Evolutionary conservation across 164 flowering plant species (phyloP).

Genomic region (Santalum album): DNA sequence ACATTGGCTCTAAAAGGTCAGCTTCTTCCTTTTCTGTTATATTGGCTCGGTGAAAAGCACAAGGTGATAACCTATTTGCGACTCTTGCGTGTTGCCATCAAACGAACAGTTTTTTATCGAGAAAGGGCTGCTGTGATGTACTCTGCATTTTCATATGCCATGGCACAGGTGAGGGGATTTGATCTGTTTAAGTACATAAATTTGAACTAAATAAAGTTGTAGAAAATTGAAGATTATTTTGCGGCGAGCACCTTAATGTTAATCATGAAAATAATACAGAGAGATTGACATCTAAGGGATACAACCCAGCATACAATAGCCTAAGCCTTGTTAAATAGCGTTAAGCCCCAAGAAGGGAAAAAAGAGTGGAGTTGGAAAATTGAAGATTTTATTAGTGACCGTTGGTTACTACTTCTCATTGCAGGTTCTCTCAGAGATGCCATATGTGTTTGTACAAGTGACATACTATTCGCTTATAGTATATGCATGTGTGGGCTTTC

Average conservation of each 20-base stretch:
- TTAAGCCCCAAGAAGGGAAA: too few species aligned
- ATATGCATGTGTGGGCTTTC: slow-evolving; percentile 1
- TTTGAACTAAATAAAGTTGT: too few species aligned
- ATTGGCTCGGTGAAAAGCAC: too few species aligned
- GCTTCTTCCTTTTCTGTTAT: background rate
- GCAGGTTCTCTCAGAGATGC: slow-evolving; percentile 1
- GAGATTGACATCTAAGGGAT: too few species aligned
- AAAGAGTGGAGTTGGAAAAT: background rate
- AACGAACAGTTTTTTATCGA: slow-evolving; percentile 1
- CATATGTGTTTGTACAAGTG: background rate
- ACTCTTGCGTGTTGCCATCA: background rate
- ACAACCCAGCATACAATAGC: too few species aligned
- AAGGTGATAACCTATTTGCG: too few species aligned
- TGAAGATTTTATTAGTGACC: background rate
- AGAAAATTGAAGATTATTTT: too few species aligned
- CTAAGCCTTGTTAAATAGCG: too few species aligned
- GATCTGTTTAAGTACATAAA: too few species aligned
- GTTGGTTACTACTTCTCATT: background rate
- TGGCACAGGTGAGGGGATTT: background rate
- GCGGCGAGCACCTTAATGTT: too few species aligned
- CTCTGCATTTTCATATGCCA: slow-evolving; percentile 3
- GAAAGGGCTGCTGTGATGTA: slow-evolving; percentile 4
- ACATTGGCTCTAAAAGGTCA: background rate
- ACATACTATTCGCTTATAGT: slow-evolving; percentile 2
- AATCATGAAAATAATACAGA: too few species aligned